Conservation (phyloP, 2,329 filamentous ascomycete genomes). For the Exophiala viscosa region DNA sequence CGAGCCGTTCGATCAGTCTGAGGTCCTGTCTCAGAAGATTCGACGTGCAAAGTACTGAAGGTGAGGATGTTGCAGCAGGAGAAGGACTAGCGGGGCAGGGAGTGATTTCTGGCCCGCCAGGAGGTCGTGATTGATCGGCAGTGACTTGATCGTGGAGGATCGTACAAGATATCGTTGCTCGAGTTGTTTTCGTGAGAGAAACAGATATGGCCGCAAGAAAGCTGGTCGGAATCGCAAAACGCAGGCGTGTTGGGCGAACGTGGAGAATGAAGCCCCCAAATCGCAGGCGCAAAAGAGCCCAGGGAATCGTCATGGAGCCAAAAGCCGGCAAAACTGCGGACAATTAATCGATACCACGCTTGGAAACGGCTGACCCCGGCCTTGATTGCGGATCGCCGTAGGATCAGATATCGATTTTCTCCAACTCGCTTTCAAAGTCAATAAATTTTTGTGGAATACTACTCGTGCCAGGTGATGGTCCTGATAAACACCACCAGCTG, state of each 20-base stretch:
- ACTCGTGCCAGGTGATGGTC: no score
- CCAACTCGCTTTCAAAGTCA: no score
- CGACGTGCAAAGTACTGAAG: background rate
- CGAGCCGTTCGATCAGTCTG: no score
- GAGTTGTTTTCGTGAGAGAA: background rate
- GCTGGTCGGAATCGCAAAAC: conserved; percentile 1
- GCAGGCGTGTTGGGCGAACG: conserved; percentile 17
- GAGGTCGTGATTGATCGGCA: background rate
- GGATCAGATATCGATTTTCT: no score
- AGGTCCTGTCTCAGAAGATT: no score
- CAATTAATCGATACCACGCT: background rate
- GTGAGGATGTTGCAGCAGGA: background rate
- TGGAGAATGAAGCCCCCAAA: conserved; percentile 15
- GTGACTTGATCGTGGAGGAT: background rate
- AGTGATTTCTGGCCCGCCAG: background rate
- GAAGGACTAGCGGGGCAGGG: background rate
- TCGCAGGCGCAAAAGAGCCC: conserved; percentile 4
- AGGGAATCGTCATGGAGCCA: conserved; percentile 3
- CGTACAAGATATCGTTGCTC: background rate
- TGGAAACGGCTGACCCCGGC: conserved; percentile 6
- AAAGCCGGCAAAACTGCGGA: background rate
- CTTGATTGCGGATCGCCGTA: conserved; percentile 10
- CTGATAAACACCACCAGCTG: no score
- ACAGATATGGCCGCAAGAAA: background rate
- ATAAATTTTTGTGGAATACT: conserved; percentile 10